These are phyloP conservation scores for Fusarium ramigenum DNA, from an alignment of 2,329 filamentous ascomycete genomes.

Conservation along the genomic window DNA sequence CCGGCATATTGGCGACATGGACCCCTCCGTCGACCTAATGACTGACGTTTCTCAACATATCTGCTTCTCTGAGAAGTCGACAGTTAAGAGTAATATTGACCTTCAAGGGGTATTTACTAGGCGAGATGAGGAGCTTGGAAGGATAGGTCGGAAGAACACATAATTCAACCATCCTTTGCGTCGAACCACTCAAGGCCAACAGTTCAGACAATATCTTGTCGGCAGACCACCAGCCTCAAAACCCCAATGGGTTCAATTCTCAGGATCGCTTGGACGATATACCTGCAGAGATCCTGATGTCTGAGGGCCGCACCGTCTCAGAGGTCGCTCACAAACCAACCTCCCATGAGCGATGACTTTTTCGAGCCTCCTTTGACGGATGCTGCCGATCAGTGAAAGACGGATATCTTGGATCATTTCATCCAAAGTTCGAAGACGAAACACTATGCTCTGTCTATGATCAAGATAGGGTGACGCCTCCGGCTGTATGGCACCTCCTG, in stretches of 20 bases:
- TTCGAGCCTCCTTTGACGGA: neutral
- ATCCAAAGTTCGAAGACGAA: accelerated
- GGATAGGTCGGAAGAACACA: neutral
- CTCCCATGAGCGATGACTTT: neutral
- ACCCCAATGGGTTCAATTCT: neutral
- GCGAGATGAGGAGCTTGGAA: neutral
- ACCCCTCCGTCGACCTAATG: accelerated
- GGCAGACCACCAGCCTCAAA: neutral
- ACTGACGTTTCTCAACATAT: neutral
- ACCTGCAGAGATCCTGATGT: neutral
- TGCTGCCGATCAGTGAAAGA: neutral
- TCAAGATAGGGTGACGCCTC: neutral
- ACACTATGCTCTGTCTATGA: neutral
- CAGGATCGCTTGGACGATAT: neutral
- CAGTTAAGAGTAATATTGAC: neutral
- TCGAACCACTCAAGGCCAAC: neutral
- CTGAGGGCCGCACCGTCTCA: accelerated
- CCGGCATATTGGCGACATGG: neutral
- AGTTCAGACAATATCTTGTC: neutral
- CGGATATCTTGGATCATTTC: neutral
- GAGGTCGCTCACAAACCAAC: accelerated
- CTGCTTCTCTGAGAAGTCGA: neutral
- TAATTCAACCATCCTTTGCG: neutral
- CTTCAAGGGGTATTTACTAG: neutral
- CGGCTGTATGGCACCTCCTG: neutral